These are phyloP conservation scores for Takashimella koratensis DNA, from an alignment of 1,284 basidiomycete species.

Conservation along the genomic window DNA sequence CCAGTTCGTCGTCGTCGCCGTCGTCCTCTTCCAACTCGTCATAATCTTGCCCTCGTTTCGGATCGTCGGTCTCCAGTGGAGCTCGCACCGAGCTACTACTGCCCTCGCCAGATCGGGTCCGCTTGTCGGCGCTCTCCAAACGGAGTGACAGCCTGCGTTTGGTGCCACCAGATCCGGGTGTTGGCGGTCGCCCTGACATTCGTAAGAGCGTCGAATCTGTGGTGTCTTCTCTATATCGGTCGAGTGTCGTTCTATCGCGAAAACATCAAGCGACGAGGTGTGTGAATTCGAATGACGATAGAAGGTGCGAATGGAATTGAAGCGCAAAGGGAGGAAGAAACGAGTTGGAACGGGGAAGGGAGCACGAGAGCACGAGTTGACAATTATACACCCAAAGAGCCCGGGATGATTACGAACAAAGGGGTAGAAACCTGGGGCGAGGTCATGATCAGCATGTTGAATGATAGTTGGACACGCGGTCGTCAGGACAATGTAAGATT, in stretches of 20 bases:
- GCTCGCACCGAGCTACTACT: background rate
- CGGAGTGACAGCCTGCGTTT: slow-evolving; percentile 12
- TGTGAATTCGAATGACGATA: background rate
- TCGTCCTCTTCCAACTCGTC: background rate
- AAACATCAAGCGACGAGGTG: background rate
- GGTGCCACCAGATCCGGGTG: background rate
- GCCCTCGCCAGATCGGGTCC: slow-evolving; percentile 2
- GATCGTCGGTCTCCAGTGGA: background rate
- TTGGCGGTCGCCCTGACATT: background rate
- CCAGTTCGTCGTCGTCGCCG: background rate
- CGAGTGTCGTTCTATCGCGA: background rate
- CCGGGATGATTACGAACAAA: background rate
- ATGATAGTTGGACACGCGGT: background rate
- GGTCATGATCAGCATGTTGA: background rate
- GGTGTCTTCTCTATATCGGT: background rate
- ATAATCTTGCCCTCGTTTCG: background rate
- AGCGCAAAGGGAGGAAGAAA: too few species aligned
- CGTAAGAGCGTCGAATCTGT: background rate
- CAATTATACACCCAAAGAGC: background rate
- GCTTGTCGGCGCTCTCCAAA: slow-evolving; percentile 8
- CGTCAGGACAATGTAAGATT: too few species aligned
- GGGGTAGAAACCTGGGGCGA: background rate
- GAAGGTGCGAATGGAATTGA: too few species aligned
- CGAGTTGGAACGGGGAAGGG: background rate
- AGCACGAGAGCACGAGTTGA: background rate